phyloP scores from a whole-genome alignment of 2,329 filamentous ascomycete genomes.

The Ceratocystis cubensis region DNA sequence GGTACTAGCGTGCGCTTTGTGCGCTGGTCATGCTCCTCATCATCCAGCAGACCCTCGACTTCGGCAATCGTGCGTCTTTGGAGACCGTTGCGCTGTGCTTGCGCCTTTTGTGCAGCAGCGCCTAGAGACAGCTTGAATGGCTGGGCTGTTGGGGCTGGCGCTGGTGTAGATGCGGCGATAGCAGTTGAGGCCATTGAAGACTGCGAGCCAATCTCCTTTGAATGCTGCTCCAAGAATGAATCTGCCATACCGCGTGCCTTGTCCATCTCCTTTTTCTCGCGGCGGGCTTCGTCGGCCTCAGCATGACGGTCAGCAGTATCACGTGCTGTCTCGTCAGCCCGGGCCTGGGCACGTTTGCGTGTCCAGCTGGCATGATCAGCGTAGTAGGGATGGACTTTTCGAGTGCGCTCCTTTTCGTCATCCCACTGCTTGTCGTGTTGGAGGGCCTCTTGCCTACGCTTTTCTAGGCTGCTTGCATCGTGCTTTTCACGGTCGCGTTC shows the following conservation, averaged over 20 bases:
- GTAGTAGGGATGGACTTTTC: constrained; percentile 72
- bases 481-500: constrained; percentile 70
- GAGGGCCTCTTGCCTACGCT: constrained; percentile 58
- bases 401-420: constrained; percentile 67
- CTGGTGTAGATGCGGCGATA: constrained; percentile 23
- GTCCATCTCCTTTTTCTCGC: constrained; percentile 59
- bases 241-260: constrained; percentile 76
- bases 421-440: constrained; percentile 60
- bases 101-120: constrained; percentile 64
- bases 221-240: constrained; percentile 76
- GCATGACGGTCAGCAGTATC: constrained; percentile 73
- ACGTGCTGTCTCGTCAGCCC: constrained; percentile 57
- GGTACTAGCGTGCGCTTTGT: constrained; percentile 66
- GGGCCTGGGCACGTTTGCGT: constrained; percentile 62
- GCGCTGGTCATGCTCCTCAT: constrained; percentile 70
- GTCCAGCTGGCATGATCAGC: constrained; percentile 74
- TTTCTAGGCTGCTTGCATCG: constrained; percentile 53
- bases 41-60: constrained; percentile 85
- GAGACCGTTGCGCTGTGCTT: constrained; percentile 42
- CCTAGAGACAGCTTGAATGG: constrained; percentile 89
- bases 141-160: constrained; percentile 45
- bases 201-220: constrained; percentile 49
- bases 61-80: constrained; percentile 75
- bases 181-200: not conserved
- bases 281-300: constrained; percentile 62